These are phyloP conservation scores for Pseudogymnoascus sp. DNA, from an alignment of 2,329 filamentous ascomycete species.

Conservation along the genomic window DNA sequence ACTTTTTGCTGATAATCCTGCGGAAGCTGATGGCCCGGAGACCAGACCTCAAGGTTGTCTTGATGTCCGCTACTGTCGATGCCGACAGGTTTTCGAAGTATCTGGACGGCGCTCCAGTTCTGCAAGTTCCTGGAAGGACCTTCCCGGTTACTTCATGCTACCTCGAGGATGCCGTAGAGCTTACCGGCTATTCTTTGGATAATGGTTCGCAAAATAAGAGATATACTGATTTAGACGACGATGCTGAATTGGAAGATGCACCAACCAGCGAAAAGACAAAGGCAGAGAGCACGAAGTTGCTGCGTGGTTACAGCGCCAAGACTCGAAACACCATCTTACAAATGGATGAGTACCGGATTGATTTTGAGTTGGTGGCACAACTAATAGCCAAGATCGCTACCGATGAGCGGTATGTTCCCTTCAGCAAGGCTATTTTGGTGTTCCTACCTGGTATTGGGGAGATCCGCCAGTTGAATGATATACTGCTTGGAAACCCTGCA, in stretches of 20 bases:
- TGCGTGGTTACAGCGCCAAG: slow-evolving; percentile 65
- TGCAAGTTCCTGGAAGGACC: slow-evolving; percentile 86
- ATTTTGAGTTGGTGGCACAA: slow-evolving; percentile 77
- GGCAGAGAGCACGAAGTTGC: slow-evolving; percentile 53
- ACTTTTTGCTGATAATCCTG: slow-evolving; percentile 88
- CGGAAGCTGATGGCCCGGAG: slow-evolving; percentile 70
- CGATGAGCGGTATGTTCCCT: slow-evolving; percentile 56
- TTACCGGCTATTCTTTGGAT: slow-evolving; percentile 65
- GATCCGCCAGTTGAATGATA: slow-evolving; percentile 80
- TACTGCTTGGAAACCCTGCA: slow-evolving; percentile 66
- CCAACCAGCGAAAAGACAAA: slow-evolving; percentile 37
- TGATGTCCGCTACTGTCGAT: slow-evolving; percentile 98
- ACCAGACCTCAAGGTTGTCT: slow-evolving; percentile 79
- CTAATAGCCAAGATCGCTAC: slow-evolving; percentile 70
- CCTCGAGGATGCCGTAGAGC: slow-evolving; percentile 85
- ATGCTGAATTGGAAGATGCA: slow-evolving; percentile 41
- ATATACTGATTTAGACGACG: slow-evolving; percentile 57
- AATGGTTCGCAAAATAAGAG: slow-evolving; percentile 37
- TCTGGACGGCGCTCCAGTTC: slow-evolving; percentile 72
- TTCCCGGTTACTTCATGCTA: slow-evolving; percentile 86
- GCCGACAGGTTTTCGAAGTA: slow-evolving; percentile 87
- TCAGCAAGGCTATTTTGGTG: slow-evolving; percentile 85
- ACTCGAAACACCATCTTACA: slow-evolving; percentile 68
- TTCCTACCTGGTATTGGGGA: slow-evolving; percentile 94
- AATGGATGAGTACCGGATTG: slow-evolving; percentile 86